Percentiles rank a stretch among this genome's conserved stretches.
Evolutionary conservation across 148 eudicot genomes (phyloP).

Genomic region (Rhododendron molle): DNA sequence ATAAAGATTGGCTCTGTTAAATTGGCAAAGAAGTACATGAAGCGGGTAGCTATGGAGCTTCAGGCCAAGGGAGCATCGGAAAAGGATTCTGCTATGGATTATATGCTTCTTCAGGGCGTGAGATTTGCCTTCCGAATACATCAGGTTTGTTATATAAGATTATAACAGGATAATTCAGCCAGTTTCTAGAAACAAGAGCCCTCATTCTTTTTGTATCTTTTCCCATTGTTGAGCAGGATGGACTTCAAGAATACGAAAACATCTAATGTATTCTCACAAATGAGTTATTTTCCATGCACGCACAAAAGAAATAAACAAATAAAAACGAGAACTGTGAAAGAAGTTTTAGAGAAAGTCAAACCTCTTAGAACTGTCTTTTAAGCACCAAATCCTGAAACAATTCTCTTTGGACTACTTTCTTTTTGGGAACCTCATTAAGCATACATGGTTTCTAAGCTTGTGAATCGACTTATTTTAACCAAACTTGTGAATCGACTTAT

Average conservation of each 20-base stretch:
- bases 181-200: neutral
- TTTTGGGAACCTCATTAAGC: neutral
- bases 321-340: neutral
- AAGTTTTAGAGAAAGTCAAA: neutral
- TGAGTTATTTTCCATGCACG: neutral
- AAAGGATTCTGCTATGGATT: slow-evolving; percentile 73
- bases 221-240: neutral
- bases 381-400: neutral
- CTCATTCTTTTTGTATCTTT: neutral
- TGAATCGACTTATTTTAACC: too few species aligned
- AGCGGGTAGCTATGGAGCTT: slow-evolving; percentile 70
- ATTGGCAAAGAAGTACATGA: slow-evolving; percentile 79
- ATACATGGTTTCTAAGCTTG: neutral
- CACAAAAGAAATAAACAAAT: too few species aligned
- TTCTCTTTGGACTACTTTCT: neutral
- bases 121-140: slow-evolving; percentile 86
- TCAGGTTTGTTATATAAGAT: slow-evolving; percentile 45
- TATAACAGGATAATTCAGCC: neutral
- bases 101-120: slow-evolving; percentile 85
- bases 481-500: too few species aligned
- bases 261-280: neutral
- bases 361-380: neutral
- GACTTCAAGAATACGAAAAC: neutral
- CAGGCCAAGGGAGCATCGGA: slow-evolving; percentile 58
- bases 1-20: slow-evolving; percentile 74